Evolutionary conservation across 768 basidiomycete genomes (phyloP).

Genomic region (Pisolithus orientalis): DNA sequence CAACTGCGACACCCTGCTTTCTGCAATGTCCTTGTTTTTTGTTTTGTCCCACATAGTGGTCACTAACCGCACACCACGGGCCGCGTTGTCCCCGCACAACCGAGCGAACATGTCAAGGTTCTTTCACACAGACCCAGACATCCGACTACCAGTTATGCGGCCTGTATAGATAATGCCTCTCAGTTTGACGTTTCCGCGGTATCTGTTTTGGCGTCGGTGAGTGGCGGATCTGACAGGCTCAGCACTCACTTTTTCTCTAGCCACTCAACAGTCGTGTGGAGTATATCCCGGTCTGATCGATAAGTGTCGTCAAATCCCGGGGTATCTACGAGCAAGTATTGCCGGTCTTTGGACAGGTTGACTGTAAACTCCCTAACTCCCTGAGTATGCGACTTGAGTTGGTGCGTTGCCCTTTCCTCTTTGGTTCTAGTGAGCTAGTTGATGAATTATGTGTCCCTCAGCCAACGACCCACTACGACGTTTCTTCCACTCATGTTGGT

Average conservation of each 20-base stretch:
- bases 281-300: not conserved
- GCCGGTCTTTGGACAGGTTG: constrained; percentile 1
- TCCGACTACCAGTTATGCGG: constrained; percentile 29
- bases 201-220: not conserved
- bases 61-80: constrained; percentile 27
- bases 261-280: not conserved
- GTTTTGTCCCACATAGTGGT: constrained; percentile 34
- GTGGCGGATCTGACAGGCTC: not conserved
- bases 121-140: constrained; percentile 23
- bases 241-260: constrained; percentile 3
- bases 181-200: constrained; percentile 8
- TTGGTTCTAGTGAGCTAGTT: not conserved
- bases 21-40: constrained; percentile 7
- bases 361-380: constrained; percentile 11
- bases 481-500: not conserved
- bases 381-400: not conserved
- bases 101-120: constrained; percentile 29
- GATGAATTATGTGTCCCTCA: not conserved
- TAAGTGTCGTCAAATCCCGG: constrained; percentile 7
- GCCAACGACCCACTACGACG: not conserved
- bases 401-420: constrained; percentile 1
- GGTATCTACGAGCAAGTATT: constrained; percentile 16
- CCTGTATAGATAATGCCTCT: constrained; percentile 30
- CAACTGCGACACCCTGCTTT: constrained; percentile 20
- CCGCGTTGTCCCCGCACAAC: constrained; percentile 27